phyloP scores from a whole-genome alignment of 345 rosid species.

The Passiflora organensis region DNA sequence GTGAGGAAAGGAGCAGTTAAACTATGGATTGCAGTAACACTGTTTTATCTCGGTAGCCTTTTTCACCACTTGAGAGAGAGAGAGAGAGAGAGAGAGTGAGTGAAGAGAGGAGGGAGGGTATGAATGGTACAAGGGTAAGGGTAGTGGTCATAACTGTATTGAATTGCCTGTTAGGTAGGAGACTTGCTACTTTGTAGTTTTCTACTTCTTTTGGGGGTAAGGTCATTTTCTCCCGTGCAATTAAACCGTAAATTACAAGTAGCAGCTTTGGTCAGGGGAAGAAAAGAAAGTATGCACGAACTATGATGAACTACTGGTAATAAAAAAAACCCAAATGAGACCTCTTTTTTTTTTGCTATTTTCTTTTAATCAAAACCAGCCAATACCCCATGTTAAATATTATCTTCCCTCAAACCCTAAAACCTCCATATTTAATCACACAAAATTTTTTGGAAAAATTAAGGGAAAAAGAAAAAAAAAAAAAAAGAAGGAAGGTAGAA shows the following conservation, averaged over 20 bases:
- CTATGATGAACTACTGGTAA: conserved; percentile 17
- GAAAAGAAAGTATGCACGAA: conserved; percentile 14
- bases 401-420: conserved; percentile 34
- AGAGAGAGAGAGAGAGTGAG: not conserved
- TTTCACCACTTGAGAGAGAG: not conserved
- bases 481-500: too few relatives aligned
- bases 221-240: conserved; percentile 17
- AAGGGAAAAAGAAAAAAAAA: not conserved
- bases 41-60: conserved; percentile 27
- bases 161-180: conserved; percentile 33
- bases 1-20: not conserved
- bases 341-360: not conserved
- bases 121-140: too few relatives aligned
- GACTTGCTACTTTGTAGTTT: conserved; percentile 13
- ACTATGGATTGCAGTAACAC: conserved; percentile 20
- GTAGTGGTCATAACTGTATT: too few relatives aligned
- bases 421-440: conserved; percentile 44
- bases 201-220: not conserved
- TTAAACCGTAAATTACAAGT: conserved; percentile 9
- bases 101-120: too few relatives aligned
- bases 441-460: conserved; percentile 22
- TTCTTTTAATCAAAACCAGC: conserved; percentile 20
- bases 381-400: conserved; percentile 24
- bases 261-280: not conserved
- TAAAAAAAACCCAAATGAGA: conserved; percentile 16